These are phyloP conservation scores for Tetracladium maxilliforme DNA, from an alignment of 2,329 filamentous ascomycete species.

Conservation along the genomic window DNA sequence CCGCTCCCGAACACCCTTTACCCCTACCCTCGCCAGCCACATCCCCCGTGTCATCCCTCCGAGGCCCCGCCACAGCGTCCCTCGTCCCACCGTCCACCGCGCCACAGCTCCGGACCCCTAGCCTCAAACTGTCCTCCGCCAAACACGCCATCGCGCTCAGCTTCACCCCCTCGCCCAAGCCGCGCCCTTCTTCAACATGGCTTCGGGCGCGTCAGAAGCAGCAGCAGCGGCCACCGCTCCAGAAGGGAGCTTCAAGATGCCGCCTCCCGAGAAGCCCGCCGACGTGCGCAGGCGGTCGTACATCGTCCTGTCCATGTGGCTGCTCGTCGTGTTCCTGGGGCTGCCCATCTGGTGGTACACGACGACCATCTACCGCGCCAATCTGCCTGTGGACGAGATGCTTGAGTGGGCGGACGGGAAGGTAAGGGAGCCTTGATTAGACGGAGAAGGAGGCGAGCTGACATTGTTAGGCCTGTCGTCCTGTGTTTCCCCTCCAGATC, in stretches of 20 bases:
- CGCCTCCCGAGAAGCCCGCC: conserved; percentile 65
- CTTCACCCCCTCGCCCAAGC: no score
- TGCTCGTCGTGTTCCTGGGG: conserved; percentile 67
- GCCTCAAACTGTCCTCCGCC: no score
- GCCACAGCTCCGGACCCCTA: no score
- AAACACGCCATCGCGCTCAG: no score
- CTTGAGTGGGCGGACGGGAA: conserved; percentile 81
- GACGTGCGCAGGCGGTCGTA: conserved; percentile 54
- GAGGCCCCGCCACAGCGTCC: no score
- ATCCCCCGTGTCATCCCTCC: no score
- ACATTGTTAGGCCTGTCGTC: conserved; percentile 57
- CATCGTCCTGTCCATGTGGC: conserved; percentile 84
- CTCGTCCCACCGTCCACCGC: no score
- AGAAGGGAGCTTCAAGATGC: conserved; percentile 9
- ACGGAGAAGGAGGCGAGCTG: conserved; percentile 4
- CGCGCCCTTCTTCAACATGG: no score
- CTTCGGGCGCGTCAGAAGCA: no score
- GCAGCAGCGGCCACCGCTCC: neutral
- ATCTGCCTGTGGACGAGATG: conserved; percentile 75
- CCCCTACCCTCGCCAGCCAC: no score
- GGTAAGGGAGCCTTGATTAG: conserved; percentile 32
- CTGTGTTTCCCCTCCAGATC: conserved; percentile 77
- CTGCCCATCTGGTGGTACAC: conserved; percentile 94
- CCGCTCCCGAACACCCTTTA: no score
- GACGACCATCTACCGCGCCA: conserved; percentile 79